Percentiles rank a stretch among this genome's conserved stretches.
These are phyloP conservation scores for Cinchona pubescens DNA, from an alignment of 257 asterid genomes.

Conservation along the genomic window DNA sequence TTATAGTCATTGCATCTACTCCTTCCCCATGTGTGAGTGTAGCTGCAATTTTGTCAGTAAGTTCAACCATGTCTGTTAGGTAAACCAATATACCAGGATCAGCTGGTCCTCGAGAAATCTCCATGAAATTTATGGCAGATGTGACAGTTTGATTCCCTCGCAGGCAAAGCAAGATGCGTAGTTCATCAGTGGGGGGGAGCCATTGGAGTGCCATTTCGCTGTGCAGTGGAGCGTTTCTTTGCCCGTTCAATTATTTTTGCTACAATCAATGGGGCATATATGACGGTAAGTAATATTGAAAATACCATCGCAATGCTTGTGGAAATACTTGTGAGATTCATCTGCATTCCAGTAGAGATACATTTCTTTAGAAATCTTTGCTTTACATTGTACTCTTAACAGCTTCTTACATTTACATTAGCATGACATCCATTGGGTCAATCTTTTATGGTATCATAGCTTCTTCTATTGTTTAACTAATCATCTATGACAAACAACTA, in stretches of 20 bases:
- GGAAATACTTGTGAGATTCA: slow-evolving; percentile 43
- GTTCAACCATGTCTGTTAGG: slow-evolving; percentile 73
- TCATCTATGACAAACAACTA: too few relatives aligned
- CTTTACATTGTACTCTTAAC: not conserved
- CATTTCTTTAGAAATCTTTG: slow-evolving; percentile 5
- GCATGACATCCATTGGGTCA: too few relatives aligned
- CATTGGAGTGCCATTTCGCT: slow-evolving; percentile 87
- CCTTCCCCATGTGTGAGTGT: slow-evolving; percentile 52
- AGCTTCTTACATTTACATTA: too few relatives aligned
- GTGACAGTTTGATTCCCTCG: slow-evolving; percentile 46
- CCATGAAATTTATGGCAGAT: slow-evolving; percentile 62
- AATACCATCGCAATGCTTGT: slow-evolving; percentile 62
- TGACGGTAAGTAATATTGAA: slow-evolving; percentile 51
- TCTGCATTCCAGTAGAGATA: slow-evolving; percentile 39
- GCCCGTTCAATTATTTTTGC: slow-evolving; percentile 72
- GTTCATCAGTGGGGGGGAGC: slow-evolving; percentile 53
- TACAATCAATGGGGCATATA: slow-evolving; percentile 68
- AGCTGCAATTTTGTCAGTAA: slow-evolving; percentile 71
- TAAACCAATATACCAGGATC: slow-evolving; percentile 73
- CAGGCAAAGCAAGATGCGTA: slow-evolving; percentile 59
- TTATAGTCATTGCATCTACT: slow-evolving; percentile 47
- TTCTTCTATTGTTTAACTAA: too few relatives aligned
- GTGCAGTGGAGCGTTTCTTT: slow-evolving; percentile 68
- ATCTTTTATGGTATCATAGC: not conserved
- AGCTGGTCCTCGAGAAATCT: slow-evolving; percentile 56